phyloP scores from a whole-genome alignment of 805 yeast genomes.

The Ogataea wickerhamii region DNA sequence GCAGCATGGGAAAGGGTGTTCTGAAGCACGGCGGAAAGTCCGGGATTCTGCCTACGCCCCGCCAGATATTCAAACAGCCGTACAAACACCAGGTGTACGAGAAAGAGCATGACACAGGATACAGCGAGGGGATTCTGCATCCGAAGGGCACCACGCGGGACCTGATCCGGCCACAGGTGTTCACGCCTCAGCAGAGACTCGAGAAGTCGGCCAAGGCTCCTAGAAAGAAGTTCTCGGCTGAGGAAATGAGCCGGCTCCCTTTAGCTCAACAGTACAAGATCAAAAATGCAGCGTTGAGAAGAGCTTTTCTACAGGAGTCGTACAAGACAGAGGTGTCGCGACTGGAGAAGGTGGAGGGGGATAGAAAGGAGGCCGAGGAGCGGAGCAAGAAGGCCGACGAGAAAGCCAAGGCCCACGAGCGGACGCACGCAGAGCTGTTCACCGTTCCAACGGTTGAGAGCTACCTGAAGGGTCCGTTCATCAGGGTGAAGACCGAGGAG shows the following conservation, averaged over 20 bases:
- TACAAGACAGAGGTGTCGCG: constrained; percentile 38
- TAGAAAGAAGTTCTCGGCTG: constrained; percentile 26
- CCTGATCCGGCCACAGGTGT: constrained; percentile 48
- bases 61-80: constrained; percentile 72
- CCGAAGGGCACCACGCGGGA: constrained; percentile 62
- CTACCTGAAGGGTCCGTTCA: constrained; percentile 61
- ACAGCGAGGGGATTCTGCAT: constrained; percentile 66
- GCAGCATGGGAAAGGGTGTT: constrained; percentile 46
- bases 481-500: constrained; percentile 69
- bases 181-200: constrained; percentile 61
- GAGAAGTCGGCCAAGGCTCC: constrained; percentile 49
- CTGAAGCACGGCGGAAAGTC: constrained; percentile 60
- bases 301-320: constrained; percentile 65
- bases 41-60: constrained; percentile 77
- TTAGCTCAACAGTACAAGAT: constrained; percentile 42
- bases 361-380: constrained; percentile 23
- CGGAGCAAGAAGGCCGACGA: constrained; percentile 25
- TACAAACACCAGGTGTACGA: constrained; percentile 49
- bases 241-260: constrained; percentile 36
- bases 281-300: constrained; percentile 62
- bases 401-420: constrained; percentile 38
- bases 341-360: constrained; percentile 32
- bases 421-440: constrained; percentile 51
- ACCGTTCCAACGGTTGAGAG: constrained; percentile 80
- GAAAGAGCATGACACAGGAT: constrained; percentile 55